Conservation (phyloP, 768 basidiomycete genomes). For the Auricularia sp. region DNA sequence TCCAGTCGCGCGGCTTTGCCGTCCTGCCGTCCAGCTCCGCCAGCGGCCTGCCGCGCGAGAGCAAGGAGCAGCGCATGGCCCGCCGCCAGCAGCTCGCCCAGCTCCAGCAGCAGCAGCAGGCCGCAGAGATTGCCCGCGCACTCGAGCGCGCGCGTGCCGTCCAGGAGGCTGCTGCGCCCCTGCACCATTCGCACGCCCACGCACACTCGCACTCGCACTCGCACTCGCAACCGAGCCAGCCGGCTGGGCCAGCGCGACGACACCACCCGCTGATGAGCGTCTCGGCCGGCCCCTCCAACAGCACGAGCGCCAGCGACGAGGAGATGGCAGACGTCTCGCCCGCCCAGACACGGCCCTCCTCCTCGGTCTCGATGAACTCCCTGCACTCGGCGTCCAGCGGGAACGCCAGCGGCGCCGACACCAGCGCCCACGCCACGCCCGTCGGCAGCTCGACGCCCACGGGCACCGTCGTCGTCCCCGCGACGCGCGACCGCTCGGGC, state of each 20-base stretch:
- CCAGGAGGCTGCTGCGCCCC: not conserved
- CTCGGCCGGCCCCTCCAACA: not conserved
- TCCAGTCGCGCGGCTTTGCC: constrained; percentile 50
- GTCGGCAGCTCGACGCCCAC: constrained; percentile 50
- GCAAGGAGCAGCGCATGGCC: constrained; percentile 60
- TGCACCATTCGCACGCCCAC: no score
- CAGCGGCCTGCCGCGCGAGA: constrained; percentile 56
- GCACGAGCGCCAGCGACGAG: constrained; percentile 14
- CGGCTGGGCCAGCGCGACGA: not conserved
- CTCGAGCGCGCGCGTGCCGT: not conserved
- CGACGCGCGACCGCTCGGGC: constrained; percentile 57
- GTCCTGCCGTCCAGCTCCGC: not conserved
- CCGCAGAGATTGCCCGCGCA: not conserved
- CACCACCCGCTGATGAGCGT: not conserved
- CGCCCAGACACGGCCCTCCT: constrained; percentile 11
- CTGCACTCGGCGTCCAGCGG: not conserved
- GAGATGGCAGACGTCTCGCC: constrained; percentile 22
- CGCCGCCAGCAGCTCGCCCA: constrained; percentile 39
- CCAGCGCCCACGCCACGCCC: constrained; percentile 51
- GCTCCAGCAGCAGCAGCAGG: not conserved
- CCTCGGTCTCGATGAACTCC: constrained; percentile 21
- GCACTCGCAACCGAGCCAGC: not conserved
- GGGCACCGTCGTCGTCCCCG: constrained; percentile 45
- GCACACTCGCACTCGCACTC: not conserved
- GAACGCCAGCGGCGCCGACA: constrained; percentile 26